Percentiles rank a stretch among this genome's conserved stretches.
These are phyloP conservation scores for Ogataea siamensis DNA, from an alignment of 805 yeast species.

Conservation along the genomic window DNA sequence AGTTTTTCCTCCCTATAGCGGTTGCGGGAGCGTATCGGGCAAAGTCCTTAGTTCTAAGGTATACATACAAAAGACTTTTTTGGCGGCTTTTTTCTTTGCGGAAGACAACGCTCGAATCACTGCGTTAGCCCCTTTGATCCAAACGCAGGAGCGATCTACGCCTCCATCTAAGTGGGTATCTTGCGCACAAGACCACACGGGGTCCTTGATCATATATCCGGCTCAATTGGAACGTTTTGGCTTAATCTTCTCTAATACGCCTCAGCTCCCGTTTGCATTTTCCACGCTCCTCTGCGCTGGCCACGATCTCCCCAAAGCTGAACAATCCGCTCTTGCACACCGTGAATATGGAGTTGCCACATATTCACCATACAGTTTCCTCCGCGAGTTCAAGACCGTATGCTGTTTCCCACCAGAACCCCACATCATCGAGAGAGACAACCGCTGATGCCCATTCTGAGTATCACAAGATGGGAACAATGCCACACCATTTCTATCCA, in stretches of 20 bases:
- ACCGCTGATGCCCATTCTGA: neutral
- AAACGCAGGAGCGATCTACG: slow-evolving; percentile 1
- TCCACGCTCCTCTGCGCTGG: neutral
- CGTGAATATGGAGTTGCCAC: slow-evolving; percentile 15
- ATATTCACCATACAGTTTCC: slow-evolving; percentile 13
- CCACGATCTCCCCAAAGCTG: neutral
- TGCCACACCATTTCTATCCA: slow-evolving; percentile 5
- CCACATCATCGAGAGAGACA: neutral
- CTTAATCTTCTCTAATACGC: slow-evolving; percentile 3
- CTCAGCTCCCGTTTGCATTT: slow-evolving; percentile 3
- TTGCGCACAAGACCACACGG: no score
- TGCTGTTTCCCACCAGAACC: neutral
- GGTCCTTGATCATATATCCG: neutral
- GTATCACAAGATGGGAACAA: neutral
- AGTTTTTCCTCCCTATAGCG: slow-evolving; percentile 5
- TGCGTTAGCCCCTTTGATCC: neutral
- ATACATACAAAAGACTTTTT: neutral
- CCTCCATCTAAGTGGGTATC: no score
- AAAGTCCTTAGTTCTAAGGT: neutral
- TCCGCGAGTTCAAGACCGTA: slow-evolving; percentile 1
- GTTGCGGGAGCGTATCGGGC: slow-evolving; percentile 2
- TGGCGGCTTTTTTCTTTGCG: neutral
- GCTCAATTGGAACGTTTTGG: neutral
- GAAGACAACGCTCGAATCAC: neutral
- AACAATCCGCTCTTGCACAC: slow-evolving; percentile 1